Evolutionary conservation across 2,329 filamentous ascomycete genomes (phyloP), one percentile per base, ranked within the genome.

Genomic region (Trichoderma endophyticum): DNA sequence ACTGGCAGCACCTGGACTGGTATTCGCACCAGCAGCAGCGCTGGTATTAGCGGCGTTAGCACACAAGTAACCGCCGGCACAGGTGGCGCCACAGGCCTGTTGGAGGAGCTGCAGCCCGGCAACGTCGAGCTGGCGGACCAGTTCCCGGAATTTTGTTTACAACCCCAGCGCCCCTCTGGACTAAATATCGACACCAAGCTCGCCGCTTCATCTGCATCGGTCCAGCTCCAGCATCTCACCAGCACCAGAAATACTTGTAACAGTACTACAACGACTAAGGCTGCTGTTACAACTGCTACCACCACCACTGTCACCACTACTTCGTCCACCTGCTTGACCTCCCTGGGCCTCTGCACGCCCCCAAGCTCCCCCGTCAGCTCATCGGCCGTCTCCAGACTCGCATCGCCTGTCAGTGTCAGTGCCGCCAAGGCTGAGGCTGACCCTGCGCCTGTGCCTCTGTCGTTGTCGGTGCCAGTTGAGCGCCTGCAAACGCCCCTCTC

Each of bases 101-200:
- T 56, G 60, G 64, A 63, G 43, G 60, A 67, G 67, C 70, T 54
- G 71, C 71, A 72, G 71, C 68, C 68, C 68, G 43, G 71, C 71
- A 73, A 70, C 71, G 9, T 70, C 32, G 71, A 73, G 43, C 62
- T 64, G 56, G 68, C 30, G 8, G 71, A 73, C 24, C 60, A 61
- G 68, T 73, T 66, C 56, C 71, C 71, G 21, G 71, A 73, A 18
- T 73, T 73, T 57, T 73, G 60, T 67, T 66, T 73, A 61, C 71
- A 70, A 61, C 51, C 60, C 66, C 65, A 65, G 59, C 54, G 60
- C 69, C 59, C 62, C 61, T 30, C 43, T 51, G 48, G 63, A 21
- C 66, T 28, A 12, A 26, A 69, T 36, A 36, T 54, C 39, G 39
- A 62, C 66, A 15, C 57, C 66, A 69, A 69, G 32, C 34, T 51